Base-by-base conservation (phyloP, 1,139 yeast genomes). In the Geotrichum restrictum region DNA sequence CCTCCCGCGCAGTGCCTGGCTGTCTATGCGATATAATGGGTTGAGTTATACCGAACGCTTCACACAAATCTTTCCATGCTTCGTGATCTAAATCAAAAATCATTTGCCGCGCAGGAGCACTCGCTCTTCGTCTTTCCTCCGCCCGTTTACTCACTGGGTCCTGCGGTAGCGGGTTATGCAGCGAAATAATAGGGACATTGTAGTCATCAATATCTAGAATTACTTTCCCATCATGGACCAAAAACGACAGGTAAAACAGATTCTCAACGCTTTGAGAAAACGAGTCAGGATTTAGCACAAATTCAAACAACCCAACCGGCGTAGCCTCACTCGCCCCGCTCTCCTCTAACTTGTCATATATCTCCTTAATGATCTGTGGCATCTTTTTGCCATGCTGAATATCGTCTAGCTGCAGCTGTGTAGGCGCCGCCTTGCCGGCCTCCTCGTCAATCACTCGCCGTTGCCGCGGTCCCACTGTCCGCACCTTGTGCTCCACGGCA, bases 211-310 rank as follows among this genome's bases (percentile, higher is more conserved):
- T 48, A 31, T 59, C 61, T 36, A 88, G 62, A 39, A 74, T 71
- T 31, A 88, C 67, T 60, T 76, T 79, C 1, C 88, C 91, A 62
- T 87, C 95, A 62, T 83, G 80, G 3, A 88, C 78, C 48, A 91
- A 71, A 63, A 89, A 89, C 65, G 95, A 85, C 1, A 87, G 77
- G 63, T 83, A 86, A 64, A 89, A 91, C 60, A 91, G 70, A 64
- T 88, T 88, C 64, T 91, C 97, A 3, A 89, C 81, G 3, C 93
- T 79, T 64, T 85, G 91, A 1, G 85, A 75, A 68, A 85, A 91
- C 4, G 93, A 83, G 7, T 69, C 53, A 0, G 96, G 96, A 63
- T 91, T 82, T 37, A 89, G 73, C 55, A 88, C 78, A 60, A 86
- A 83, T 56, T 75, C 72, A 64, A 80, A 86, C 51, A 88, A 72